A percentile compares a stretch with the other conserved stretches of the same genome.
Evolutionary conservation across 495 filamentous ascomycete species (phyloP).

Genomic region (Recurvomyces mirabilis): DNA sequence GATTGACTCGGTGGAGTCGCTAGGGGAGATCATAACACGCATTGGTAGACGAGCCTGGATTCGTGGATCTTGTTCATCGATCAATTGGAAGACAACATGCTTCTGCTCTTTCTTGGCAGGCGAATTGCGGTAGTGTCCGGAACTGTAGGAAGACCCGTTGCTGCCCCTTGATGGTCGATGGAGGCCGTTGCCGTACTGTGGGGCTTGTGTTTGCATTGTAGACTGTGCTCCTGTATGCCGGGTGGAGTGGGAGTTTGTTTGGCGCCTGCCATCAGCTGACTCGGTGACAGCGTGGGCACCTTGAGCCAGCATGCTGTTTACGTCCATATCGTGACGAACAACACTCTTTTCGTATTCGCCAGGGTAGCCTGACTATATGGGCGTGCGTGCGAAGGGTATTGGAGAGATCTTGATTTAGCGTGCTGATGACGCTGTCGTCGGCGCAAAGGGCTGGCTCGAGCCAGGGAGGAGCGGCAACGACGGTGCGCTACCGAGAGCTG

Average conservation of each 20-base stretch:
- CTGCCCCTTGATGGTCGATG: constrained; percentile 5
- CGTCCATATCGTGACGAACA: constrained; percentile 27
- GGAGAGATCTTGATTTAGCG: background rate
- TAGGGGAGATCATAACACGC: constrained; percentile 80
- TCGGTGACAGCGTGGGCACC: constrained; percentile 19
- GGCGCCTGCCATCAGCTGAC: constrained; percentile 6
- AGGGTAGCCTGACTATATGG: constrained; percentile 1
- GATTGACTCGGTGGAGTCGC: constrained; percentile 93
- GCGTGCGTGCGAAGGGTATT: constrained; percentile 28
- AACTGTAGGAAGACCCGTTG: constrained; percentile 2
- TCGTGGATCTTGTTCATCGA: constrained; percentile 61
- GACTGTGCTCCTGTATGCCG: constrained; percentile 7
- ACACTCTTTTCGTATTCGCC: background rate
- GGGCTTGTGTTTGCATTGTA: background rate
- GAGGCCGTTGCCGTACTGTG: background rate
- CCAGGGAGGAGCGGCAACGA: background rate
- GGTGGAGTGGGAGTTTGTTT: constrained; percentile 35
- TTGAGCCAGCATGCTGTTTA: constrained; percentile 35
- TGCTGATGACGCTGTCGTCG: constrained; percentile 8
- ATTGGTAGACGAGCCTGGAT: constrained; percentile 73
- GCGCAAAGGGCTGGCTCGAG: constrained; percentile 11
- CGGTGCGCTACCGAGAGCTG: background rate
- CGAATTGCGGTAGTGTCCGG: constrained; percentile 23
- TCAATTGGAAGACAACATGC: constrained; percentile 73
- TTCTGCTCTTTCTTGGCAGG: constrained; percentile 41